Evolutionary conservation across 257 asterid genomes (phyloP).

Genomic region (Sherardia arvensis): DNA sequence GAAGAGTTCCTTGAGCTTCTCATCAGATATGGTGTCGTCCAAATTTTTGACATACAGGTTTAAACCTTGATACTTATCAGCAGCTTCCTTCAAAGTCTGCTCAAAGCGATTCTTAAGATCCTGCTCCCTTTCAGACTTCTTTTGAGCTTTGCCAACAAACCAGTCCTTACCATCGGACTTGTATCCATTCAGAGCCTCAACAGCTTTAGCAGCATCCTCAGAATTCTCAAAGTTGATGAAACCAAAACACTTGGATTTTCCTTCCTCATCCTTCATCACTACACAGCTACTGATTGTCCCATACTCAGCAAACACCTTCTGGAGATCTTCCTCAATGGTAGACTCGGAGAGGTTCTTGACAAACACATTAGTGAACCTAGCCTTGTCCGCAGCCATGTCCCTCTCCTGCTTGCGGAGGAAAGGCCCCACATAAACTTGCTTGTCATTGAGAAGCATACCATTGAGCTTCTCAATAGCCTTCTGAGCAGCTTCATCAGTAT

Average conservation of each 20-base stretch:
- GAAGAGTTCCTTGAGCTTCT: constrained; percentile 74
- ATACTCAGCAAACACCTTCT: constrained; percentile 51
- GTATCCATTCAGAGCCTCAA: constrained; percentile 70
- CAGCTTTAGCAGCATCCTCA: constrained; percentile 86
- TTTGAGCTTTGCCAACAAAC: constrained; percentile 94
- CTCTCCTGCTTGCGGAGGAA: constrained; percentile 47
- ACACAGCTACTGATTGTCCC: constrained; percentile 62
- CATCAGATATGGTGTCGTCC: constrained; percentile 77
- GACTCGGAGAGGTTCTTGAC: constrained; percentile 79
- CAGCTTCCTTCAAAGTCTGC: constrained; percentile 69
- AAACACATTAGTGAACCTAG: constrained; percentile 66
- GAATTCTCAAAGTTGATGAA: constrained; percentile 82
- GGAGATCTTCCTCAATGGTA: constrained; percentile 62
- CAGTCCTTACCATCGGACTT: constrained; percentile 64
- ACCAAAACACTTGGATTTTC: constrained; percentile 80
- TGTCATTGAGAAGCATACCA: constrained; percentile 47
- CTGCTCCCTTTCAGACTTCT: constrained; percentile 78
- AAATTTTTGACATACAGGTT: constrained; percentile 81
- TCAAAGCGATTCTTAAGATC: constrained; percentile 64
- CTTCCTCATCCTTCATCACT: constrained; percentile 80
- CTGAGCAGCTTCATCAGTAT: constrained; percentile 44
- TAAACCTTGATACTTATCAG: constrained; percentile 68
- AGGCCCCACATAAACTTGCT: constrained; percentile 42
- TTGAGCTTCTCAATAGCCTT: constrained; percentile 43
- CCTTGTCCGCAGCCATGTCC: constrained; percentile 50